A percentile compares a stretch with the other conserved stretches of the same genome.
phyloP scores from a whole-genome alignment of 352 stramenopile genomes.

The Pythium myriotylum region DNA sequence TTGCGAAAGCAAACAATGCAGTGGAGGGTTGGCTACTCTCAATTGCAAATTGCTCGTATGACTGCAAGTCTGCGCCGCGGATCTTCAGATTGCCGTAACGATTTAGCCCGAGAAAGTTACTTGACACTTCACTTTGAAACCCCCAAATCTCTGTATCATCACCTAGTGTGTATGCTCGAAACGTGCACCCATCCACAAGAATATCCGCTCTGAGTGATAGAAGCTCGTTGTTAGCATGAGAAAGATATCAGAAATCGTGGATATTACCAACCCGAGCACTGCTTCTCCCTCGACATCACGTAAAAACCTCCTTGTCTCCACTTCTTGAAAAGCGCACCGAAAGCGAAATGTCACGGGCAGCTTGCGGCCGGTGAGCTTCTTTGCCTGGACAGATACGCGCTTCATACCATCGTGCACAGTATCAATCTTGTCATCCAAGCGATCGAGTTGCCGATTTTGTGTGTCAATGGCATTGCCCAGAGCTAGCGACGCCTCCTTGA shows the following conservation, averaged over 20 bases:
- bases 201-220: slow-evolving; percentile 52
- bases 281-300: slow-evolving; percentile 61
- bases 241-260: neutral
- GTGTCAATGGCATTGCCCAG: slow-evolving; percentile 60
- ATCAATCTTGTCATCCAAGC: slow-evolving; percentile 66
- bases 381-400: slow-evolving; percentile 63
- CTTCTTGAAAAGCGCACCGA: slow-evolving; percentile 75
- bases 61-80: slow-evolving; percentile 55
- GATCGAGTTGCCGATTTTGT: slow-evolving; percentile 67
- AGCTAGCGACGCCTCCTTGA: slow-evolving; percentile 69
- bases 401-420: slow-evolving; percentile 72
- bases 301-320: slow-evolving; percentile 52
- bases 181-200: slow-evolving; percentile 60
- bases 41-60: slow-evolving; percentile 80
- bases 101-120: slow-evolving; percentile 72
- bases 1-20: slow-evolving; percentile 64
- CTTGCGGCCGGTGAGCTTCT: slow-evolving; percentile 46
- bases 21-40: slow-evolving; percentile 48
- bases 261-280: slow-evolving; percentile 46
- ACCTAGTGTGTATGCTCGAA: slow-evolving; percentile 74
- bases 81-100: slow-evolving; percentile 71
- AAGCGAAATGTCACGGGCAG: slow-evolving; percentile 53
- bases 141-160: slow-evolving; percentile 80
- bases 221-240: neutral
- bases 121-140: slow-evolving; percentile 74